Base-by-base conservation (phyloP, 257 asterid species). In the Jacaranda mimosifolia region DNA sequence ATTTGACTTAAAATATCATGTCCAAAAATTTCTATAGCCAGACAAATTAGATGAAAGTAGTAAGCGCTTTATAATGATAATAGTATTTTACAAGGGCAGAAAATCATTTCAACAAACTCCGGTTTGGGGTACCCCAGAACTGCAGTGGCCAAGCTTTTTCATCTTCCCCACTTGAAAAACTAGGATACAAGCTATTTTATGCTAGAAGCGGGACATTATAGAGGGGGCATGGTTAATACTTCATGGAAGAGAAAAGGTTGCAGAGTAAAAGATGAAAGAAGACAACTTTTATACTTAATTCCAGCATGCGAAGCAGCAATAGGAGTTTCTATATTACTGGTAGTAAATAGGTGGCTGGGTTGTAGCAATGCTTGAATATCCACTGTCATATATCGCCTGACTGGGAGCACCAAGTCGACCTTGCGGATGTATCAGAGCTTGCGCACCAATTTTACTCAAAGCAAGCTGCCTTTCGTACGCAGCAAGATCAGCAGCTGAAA, bases 391-490 rank as follows among this genome's bases (percentile, higher is more conserved):
- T 60, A 91, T 75, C 1, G 83, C 84, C 73, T 87, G 97, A 65
- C 74, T 77, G 17, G 87, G 85, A 8, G 86, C 87, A 3, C 87
- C 90, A 26, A 91, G 83, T 52, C 91, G 97, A 15, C 84, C 87
- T 67, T 91, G 98, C 4, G 88, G 87, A 66, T 83, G 89, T 90
- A 93, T 83, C 75, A 89, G 81, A 57, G 86, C 89, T 42, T 89
- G 94, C 40, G 90, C 90, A n/a, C 83, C 85, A 85, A 88, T 82
- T 80, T 87, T 89, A 64, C 83, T 82, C 86, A 90, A 63, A 55
- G 92, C 92, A 71, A 89, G 79, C 75, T 89, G 94, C 51, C 91
- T 85, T 45, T 90, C 90, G 7, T 93, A 93, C 10, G 86, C 87
- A 5, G 82, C 90, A 66, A 91, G 86, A 77, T 89, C 97, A 1